phyloP scores from a whole-genome alignment of 805 yeast species.

The Debaryomyces prosopidis region DNA sequence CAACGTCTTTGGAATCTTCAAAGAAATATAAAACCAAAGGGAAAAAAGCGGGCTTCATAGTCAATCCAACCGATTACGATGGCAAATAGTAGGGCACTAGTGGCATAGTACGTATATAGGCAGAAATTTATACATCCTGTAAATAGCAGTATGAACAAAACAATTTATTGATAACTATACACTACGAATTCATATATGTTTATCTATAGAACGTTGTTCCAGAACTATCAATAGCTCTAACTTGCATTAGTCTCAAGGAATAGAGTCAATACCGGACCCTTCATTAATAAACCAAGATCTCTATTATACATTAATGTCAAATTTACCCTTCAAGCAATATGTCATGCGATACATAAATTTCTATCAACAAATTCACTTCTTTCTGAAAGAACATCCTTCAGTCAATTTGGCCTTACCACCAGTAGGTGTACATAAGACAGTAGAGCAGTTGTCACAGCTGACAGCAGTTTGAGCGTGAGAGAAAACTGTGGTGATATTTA shows the following conservation, averaged over 20 bases:
- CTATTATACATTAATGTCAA: conserved; percentile 3
- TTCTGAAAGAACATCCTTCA: conserved; percentile 44
- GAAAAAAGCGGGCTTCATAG: conserved; percentile 20
- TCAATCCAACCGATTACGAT: conserved; percentile 16
- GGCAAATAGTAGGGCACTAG: conserved; percentile 13
- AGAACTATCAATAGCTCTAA: no score
- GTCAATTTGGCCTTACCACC: conserved; percentile 46
- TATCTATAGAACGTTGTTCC: background rate
- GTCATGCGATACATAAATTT: background rate
- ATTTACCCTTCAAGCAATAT: background rate
- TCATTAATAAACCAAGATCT: conserved; percentile 10
- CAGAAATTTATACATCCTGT: conserved; percentile 1
- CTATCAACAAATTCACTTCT: conserved; percentile 24
- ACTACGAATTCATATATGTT: background rate
- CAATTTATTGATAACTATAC: background rate
- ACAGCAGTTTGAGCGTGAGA: conserved; percentile 45
- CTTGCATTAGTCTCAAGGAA: no score
- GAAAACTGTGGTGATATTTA: conserved; percentile 42
- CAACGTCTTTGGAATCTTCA: conserved; percentile 32
- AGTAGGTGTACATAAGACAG: conserved; percentile 41
- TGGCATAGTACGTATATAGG: conserved; percentile 9
- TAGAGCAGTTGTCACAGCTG: conserved; percentile 42
- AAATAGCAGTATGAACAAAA: background rate
- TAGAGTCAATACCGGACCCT: conserved; percentile 2
- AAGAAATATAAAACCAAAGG: conserved; percentile 33